Base-by-base conservation (phyloP, 177 flowering plant genomes). In the Vitis hybrid region DNA sequence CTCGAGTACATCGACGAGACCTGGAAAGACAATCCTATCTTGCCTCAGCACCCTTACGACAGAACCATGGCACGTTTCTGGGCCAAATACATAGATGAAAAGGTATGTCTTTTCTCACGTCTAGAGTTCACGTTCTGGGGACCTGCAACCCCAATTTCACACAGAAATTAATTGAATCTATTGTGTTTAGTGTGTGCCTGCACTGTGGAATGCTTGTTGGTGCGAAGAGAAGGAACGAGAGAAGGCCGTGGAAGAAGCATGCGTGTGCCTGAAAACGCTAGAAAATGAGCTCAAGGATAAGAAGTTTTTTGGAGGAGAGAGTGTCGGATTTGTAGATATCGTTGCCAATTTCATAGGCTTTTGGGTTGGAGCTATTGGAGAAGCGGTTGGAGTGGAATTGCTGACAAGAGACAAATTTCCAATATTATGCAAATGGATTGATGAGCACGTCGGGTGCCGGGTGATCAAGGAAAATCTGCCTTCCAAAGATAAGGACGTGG, bases 1-100 rank as follows among this genome's bases (percentile, higher is more conserved):
- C 56, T 82, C 3, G 77, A 82, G 54, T 83, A 83, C 74, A 81
- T 83, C 18, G 83, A 82, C 9, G 85, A 83, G 62, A 72, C 75
- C 2, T 78, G 86, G 84, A 65, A 66, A 15, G 15, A 8, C 14
- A 24, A 57, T 11, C 71, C 80, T 50, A 58, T 83, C 32, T 68
- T 83, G 77, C 86, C 84, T 4, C 0, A 52, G 4, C 69, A 80
- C 40, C 82, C 84, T 13, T 70, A 69, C 18, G 74, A 76, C 17
- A 24, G 79, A 58, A 74, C 84, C 70, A 62, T 54, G 64, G 84
- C 84, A 13, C 83, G 80, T 50, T 78, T 83, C 70, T 83, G 82
- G 86, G 77, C 82, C 21, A 74, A 66, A 59, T 78, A 74, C 74
- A 56, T 83, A 1, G 86, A 81, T 50, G 86, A 83, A 1, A 78